phyloP scores from a whole-genome alignment of 768 basidiomycete genomes.

The Obba rivulosa region DNA sequence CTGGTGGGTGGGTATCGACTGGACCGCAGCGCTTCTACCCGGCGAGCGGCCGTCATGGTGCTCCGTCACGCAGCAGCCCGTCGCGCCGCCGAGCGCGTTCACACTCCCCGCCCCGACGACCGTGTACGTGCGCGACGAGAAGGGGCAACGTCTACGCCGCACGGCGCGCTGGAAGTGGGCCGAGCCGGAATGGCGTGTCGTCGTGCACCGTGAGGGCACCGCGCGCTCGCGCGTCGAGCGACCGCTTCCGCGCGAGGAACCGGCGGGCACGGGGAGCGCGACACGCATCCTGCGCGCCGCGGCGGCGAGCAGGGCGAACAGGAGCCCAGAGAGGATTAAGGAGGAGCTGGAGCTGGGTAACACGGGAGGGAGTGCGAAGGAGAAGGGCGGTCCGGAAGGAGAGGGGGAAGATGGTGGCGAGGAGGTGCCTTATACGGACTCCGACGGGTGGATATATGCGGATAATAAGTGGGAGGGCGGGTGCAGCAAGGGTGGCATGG shows the following conservation, averaged over 20 bases:
- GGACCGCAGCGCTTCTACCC: slow-evolving; percentile 89
- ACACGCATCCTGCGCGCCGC: slow-evolving; percentile 49
- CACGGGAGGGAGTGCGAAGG: slow-evolving; percentile 29
- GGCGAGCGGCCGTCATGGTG: slow-evolving; percentile 90
- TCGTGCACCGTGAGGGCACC: slow-evolving; percentile 53
- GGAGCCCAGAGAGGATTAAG: slow-evolving; percentile 6
- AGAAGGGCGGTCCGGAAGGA: slow-evolving; percentile 8
- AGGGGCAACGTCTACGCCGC: slow-evolving; percentile 42
- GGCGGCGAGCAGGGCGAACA: slow-evolving; percentile 33
- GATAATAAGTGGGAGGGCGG: slow-evolving; percentile 93
- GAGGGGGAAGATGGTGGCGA: slow-evolving; percentile 29
- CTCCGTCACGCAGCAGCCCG: slow-evolving; percentile 47
- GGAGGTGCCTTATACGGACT: slow-evolving; percentile 63
- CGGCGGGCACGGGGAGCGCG: slow-evolving; percentile 32
- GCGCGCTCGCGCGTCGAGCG: slow-evolving; percentile 52
- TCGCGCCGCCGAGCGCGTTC: slow-evolving; percentile 69
- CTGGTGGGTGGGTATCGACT: slow-evolving; percentile 98
- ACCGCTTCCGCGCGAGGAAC: slow-evolving; percentile 46
- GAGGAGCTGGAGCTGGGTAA: slow-evolving; percentile 19
- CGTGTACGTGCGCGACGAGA: slow-evolving; percentile 41
- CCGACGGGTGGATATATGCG: slow-evolving; percentile 89
- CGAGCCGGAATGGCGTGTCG: slow-evolving; percentile 84
- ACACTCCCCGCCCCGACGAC: slow-evolving; percentile 58
- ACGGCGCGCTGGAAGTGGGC: slow-evolving; percentile 87
- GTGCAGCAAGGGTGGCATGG: slow-evolving; percentile 74